phyloP scores from a whole-genome alignment of 2,329 filamentous ascomycete species.

The Aphanocladium album region DNA sequence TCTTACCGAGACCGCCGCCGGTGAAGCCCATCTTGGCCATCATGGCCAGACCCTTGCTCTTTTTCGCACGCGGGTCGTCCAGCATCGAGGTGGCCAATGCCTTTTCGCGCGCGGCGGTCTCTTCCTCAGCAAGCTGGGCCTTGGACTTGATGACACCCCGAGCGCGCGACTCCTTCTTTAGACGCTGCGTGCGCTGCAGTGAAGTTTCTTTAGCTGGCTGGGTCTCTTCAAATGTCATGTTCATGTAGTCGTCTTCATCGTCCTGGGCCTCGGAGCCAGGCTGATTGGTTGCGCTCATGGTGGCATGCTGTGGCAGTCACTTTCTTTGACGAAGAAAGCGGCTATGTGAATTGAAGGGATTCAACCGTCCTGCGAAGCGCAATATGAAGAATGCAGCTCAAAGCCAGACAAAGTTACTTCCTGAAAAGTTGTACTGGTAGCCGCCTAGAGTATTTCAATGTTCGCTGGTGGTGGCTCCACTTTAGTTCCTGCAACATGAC shows the following conservation, averaged over 20 bases:
- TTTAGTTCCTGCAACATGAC: constrained; percentile 3
- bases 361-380: background rate
- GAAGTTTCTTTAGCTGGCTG: constrained; percentile 49
- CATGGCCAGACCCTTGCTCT: constrained; percentile 88
- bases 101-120: constrained; percentile 64
- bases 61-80: constrained; percentile 47
- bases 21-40: constrained; percentile 95
- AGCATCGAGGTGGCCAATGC: constrained; percentile 73
- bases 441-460: background rate
- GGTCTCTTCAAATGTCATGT: constrained; percentile 78
- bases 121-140: constrained; percentile 72
- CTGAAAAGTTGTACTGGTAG: background rate
- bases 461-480: background rate
- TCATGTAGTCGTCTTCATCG: constrained; percentile 95
- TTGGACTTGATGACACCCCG: constrained; percentile 71
- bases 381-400: background rate
- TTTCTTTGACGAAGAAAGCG: background rate
- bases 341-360: background rate
- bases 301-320: constrained; percentile 3
- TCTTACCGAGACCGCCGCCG: constrained; percentile 65
- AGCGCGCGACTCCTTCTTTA: constrained; percentile 60
- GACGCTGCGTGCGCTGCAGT: constrained; percentile 47
- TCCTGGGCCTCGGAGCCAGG: constrained; percentile 38
- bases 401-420: no score
- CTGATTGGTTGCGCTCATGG: constrained; percentile 4